phyloP scores from a whole-genome alignment of 2,329 filamentous ascomycete species.

The Penicillium sp. region DNA sequence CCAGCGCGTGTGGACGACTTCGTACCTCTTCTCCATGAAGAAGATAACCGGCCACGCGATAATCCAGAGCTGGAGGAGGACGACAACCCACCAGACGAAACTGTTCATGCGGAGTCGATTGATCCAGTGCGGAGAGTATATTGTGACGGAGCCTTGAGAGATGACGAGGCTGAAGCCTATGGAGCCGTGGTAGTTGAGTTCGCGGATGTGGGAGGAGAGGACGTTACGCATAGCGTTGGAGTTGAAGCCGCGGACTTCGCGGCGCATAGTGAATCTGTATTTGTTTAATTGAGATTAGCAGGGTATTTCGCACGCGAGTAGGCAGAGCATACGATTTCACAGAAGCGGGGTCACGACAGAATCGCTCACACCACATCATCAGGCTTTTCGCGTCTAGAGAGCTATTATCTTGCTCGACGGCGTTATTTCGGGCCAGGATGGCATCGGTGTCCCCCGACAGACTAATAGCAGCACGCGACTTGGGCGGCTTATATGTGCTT shows the following conservation, averaged over 20 bases:
- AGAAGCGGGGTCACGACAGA: constrained; percentile 33
- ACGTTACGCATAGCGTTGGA: constrained; percentile 23
- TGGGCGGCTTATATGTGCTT: constrained; percentile 14
- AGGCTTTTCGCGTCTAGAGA: not conserved
- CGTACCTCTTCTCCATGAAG: constrained; percentile 38
- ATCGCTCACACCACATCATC: constrained; percentile 36
- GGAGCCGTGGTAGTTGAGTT: constrained; percentile 37
- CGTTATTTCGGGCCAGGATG: constrained; percentile 7
- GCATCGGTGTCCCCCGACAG: constrained; percentile 13
- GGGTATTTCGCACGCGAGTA: not conserved
- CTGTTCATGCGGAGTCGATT: constrained; percentile 36
- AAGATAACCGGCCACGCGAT: constrained; percentile 40
- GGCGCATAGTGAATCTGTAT: constrained; percentile 31
- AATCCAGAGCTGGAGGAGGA: constrained; percentile 41
- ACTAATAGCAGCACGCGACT: not conserved
- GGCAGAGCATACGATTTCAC: constrained; percentile 35
- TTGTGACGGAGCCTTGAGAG: constrained; percentile 30
- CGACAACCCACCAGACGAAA: constrained; percentile 34
- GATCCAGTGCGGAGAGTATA: constrained; percentile 41
- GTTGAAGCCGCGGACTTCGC: constrained; percentile 32
- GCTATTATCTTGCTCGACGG: not conserved
- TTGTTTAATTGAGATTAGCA: not conserved
- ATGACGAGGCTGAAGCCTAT: constrained; percentile 24
- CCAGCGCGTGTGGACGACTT: constrained; percentile 33
- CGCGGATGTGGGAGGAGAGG: constrained; percentile 37